Conservation (phyloP, 495 filamentous ascomycete genomes). For the Chaetomium fimeti region DNA sequence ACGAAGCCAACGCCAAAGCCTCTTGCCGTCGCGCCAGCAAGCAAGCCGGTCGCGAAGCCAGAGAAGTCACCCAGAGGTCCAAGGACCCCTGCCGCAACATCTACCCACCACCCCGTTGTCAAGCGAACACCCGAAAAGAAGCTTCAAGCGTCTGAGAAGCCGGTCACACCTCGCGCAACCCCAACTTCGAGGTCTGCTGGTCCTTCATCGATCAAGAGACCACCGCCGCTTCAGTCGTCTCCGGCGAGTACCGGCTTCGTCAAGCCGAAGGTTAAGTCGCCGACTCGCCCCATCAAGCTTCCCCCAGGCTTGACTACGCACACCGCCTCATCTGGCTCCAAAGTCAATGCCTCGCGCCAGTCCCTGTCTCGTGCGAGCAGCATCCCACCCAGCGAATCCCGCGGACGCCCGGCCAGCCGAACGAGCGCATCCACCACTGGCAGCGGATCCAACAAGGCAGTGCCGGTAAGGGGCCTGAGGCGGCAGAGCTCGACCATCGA, state of each 20-base stretch:
- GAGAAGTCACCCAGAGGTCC: conserved; percentile 43
- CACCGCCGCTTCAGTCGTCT: conserved; percentile 37
- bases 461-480: conserved; percentile 33
- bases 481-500: conserved; percentile 44
- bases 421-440: conserved; percentile 39
- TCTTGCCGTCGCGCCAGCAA: conserved; percentile 32
- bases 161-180: conserved; percentile 32
- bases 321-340: conserved; percentile 61
- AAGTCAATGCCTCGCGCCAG: conserved; percentile 42
- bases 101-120: conserved; percentile 23
- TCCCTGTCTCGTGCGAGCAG: conserved; percentile 43
- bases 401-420: conserved; percentile 47
- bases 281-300: conserved; percentile 61
- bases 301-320: conserved; percentile 61
- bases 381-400: conserved; percentile 32
- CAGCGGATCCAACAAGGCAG: conserved; percentile 24
- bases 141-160: conserved; percentile 28
- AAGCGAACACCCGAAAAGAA: conserved; percentile 39
- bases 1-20: conserved; percentile 38
- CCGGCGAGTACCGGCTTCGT: conserved; percentile 44
- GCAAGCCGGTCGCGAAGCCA: conserved; percentile 40
- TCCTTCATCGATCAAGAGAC: conserved; percentile 36
- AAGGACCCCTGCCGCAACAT: conserved; percentile 31
- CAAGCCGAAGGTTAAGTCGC: conserved; percentile 64
- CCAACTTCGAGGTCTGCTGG: conserved; percentile 33